These are phyloP conservation scores for Cornus florida DNA, from an alignment of 148 eudicot species.

Conservation along the genomic window DNA sequence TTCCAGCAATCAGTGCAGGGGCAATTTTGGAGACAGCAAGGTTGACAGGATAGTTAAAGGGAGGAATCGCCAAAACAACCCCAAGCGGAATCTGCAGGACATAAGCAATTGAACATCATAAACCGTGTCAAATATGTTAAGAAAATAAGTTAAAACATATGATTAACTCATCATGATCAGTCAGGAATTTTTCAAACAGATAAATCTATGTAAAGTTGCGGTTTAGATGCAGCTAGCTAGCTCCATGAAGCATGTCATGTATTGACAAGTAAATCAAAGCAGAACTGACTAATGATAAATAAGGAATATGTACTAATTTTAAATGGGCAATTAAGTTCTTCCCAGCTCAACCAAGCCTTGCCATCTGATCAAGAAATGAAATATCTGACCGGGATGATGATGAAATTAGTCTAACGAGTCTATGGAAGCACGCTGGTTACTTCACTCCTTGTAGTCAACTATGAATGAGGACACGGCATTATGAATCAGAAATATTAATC, in stretches of 20 bases:
- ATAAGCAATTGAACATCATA: not conserved
- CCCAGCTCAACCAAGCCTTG: no score
- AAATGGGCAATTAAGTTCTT: no score
- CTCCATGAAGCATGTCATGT: not conserved
- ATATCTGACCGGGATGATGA: no score
- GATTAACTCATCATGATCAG: not conserved
- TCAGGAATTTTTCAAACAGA: not conserved
- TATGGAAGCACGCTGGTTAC: no score
- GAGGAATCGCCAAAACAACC: conserved; percentile 89
- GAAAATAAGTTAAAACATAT: not conserved
- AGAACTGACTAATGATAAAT: no score
- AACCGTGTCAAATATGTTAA: not conserved
- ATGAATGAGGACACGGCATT: no score
- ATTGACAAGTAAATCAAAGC: no score
- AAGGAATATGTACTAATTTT: no score
- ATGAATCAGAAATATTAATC: not conserved
- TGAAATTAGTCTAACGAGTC: no score
- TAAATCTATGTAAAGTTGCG: not conserved
- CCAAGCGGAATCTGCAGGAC: conserved; percentile 82
- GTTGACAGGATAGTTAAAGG: conserved; percentile 97
- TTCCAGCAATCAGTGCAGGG: conserved; percentile 95
- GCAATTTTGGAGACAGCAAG: conserved; percentile 97
- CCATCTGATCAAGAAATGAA: no score
- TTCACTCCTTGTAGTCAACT: no score
- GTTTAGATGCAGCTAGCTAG: conserved; percentile 11